phyloP scores from a whole-genome alignment of 805 yeast genomes.

The Alloascoidea hylecoeti region DNA sequence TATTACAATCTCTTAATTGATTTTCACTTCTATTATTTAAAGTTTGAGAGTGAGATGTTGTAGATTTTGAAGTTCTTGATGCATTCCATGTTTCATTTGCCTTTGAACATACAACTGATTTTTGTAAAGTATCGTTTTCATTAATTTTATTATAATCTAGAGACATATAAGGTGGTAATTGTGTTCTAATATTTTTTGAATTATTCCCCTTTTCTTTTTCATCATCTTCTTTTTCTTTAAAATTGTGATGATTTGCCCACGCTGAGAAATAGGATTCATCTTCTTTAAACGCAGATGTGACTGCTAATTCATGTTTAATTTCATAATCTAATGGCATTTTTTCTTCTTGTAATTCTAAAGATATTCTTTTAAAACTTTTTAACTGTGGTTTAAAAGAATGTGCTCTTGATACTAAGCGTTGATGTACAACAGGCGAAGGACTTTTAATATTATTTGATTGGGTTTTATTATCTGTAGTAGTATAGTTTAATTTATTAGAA shows the following conservation, averaged over 20 bases:
- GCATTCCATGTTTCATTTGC: not conserved
- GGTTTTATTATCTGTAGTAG: not conserved
- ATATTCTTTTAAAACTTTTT: slow-evolving; percentile 1
- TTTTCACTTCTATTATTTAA: not conserved
- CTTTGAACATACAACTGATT: not conserved
- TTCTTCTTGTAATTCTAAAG: not conserved
- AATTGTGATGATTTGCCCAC: too few species aligned
- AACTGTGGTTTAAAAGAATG: not conserved
- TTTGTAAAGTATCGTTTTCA: not conserved
- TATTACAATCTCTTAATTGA: not conserved
- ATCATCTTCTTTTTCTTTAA: too few species aligned
- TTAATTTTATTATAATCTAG: not conserved
- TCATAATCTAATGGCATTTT: not conserved
- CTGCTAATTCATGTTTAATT: not conserved
- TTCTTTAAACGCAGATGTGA: not conserved
- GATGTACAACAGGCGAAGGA: not conserved
- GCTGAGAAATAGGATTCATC: not conserved
- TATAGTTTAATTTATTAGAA: not conserved
- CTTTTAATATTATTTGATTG: not conserved
- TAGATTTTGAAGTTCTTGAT: too few species aligned
- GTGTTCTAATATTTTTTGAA: not conserved
- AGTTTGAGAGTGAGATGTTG: too few species aligned
- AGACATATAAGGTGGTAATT: not conserved
- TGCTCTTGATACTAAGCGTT: not conserved
- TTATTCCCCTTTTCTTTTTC: not conserved